Conservation (phyloP, 768 basidiomycete genomes). For the Mycena epipterygia region DNA sequence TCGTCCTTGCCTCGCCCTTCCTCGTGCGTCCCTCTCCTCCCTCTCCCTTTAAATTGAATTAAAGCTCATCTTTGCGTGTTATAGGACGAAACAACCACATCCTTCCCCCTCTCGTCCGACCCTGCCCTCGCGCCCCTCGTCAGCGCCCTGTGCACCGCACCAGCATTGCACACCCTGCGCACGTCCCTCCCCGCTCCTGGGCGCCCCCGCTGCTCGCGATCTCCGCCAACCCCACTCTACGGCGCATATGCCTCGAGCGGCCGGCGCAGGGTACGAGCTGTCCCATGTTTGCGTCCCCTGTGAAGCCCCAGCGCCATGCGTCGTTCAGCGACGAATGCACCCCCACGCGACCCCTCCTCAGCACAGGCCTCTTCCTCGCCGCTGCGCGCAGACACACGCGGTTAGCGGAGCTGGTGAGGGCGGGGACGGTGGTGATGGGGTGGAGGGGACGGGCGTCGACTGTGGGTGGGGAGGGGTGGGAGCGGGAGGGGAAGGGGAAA, state of each 20-base stretch:
- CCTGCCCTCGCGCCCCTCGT: conserved; percentile 50
- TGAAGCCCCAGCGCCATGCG: conserved; percentile 5
- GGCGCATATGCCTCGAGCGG: conserved; percentile 10
- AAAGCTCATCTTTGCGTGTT: neutral
- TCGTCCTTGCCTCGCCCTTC: conserved; percentile 56
- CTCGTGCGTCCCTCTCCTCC: conserved; percentile 58
- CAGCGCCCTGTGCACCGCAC: conserved; percentile 54
- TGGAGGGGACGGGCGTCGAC: conserved; percentile 9
- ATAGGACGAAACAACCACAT: conserved; percentile 67
- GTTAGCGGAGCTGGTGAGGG: conserved; percentile 65
- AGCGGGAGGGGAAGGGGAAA: too few relatives aligned
- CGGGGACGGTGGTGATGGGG: neutral
- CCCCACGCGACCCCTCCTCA: conserved; percentile 50
- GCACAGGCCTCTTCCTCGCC: conserved; percentile 69
- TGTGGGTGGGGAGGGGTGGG: neutral
- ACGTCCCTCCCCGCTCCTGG: conserved; percentile 74
- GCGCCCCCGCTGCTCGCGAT: conserved; percentile 61
- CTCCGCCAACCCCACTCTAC: conserved; percentile 60
- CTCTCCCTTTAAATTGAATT: neutral
- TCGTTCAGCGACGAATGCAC: neutral
- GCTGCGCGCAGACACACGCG: conserved; percentile 66
- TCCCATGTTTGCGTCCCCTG: neutral
- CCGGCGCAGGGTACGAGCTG: neutral
- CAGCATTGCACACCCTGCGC: conserved; percentile 60
- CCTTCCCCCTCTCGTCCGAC: conserved; percentile 70